Percentiles rank a stretch among this genome's conserved stretches.
These are phyloP conservation scores for Leishmania mexicana DNA, from an alignment of 208 protist genomes.

Conservation along the genomic window DNA sequence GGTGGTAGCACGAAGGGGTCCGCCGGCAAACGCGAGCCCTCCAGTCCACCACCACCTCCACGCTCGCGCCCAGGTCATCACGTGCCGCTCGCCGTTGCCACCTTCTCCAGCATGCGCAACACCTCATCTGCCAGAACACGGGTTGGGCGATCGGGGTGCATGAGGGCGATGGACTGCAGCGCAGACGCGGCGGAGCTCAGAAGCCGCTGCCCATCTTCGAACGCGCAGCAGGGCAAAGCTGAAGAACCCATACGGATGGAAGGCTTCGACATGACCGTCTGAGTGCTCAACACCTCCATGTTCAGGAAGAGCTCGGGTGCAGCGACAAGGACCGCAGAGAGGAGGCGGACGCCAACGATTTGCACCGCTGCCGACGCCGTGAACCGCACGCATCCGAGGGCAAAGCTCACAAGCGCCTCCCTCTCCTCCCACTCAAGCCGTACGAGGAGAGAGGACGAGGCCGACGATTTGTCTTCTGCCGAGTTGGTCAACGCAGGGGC, in stretches of 20 bases:
- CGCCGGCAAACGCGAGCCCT: background rate
- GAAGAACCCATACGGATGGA: background rate
- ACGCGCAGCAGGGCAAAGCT: background rate
- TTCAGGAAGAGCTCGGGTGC: constrained; percentile 62
- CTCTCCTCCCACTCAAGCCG: constrained; percentile 32
- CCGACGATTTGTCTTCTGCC: background rate
- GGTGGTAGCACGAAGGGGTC: background rate
- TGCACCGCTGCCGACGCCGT: constrained; percentile 51
- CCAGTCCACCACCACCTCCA: background rate
- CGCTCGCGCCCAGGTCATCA: background rate
- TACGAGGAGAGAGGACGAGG: constrained; percentile 16
- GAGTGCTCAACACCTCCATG: background rate
- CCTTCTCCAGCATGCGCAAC: constrained; percentile 37
- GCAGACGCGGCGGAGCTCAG: constrained; percentile 32
- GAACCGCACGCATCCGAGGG: constrained; percentile 66
- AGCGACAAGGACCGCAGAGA: constrained; percentile 64
- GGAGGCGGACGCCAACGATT: constrained; percentile 60
- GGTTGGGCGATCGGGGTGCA: constrained; percentile 53
- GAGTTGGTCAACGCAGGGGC: background rate
- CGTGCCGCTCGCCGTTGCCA: background rate
- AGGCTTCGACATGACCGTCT: background rate
- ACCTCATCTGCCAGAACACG: constrained; percentile 65
- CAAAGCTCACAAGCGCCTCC: constrained; percentile 62
- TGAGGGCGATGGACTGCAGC: constrained; percentile 49
- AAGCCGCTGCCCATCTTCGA: constrained; percentile 11